Base-by-base conservation (phyloP, 306 rosid species). In the Cicer chorassanicum region DNA sequence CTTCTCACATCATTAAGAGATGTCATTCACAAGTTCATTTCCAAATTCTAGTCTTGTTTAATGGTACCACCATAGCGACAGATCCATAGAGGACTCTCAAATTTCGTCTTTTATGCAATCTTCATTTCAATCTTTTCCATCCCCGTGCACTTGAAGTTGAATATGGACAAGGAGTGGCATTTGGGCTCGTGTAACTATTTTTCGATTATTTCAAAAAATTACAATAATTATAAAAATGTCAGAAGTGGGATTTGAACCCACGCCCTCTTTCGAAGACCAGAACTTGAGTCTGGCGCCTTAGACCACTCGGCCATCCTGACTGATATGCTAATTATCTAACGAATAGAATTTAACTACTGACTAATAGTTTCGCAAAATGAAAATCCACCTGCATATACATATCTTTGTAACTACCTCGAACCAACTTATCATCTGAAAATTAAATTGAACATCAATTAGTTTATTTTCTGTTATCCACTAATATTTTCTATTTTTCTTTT, bases 281-380 rank as follows among this genome's bases (percentile, higher is more conserved):
- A 78, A 78, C 76, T 78, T 78, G 82, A 78, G 82, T 78, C 82
- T 70, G 56, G 71, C 82, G 76, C 71, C 82, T 78, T 78, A 78
- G 76, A 78, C 82, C 77, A 78, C 82, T 78, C 77, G 73, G 82
- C 82, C 82, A 78, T 78, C 82, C 77, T 78, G 73, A 78, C 82
- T 59, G 1, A 2, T 14, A 0, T 55, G 13, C 0, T 4, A 0
- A 0, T 0, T 0, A 0, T 4, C 9, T 4, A n/a, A 0, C 3
- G 4, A 0, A 3, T 8, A 0, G 0, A 4, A 1, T 9, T 19
- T 9, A 4, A 9, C 5, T 4, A 53, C 6, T 1, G 1, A 8
- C 0, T 3, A 4, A 5, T 1, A 18, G 0, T 55, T 18, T 18
- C 13, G 2, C 2, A 55, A 18, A 55, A 8, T 4, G 5, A 1